Evolutionary conservation across 768 basidiomycete species (phyloP).

Genomic region (Suillus bovinus): DNA sequence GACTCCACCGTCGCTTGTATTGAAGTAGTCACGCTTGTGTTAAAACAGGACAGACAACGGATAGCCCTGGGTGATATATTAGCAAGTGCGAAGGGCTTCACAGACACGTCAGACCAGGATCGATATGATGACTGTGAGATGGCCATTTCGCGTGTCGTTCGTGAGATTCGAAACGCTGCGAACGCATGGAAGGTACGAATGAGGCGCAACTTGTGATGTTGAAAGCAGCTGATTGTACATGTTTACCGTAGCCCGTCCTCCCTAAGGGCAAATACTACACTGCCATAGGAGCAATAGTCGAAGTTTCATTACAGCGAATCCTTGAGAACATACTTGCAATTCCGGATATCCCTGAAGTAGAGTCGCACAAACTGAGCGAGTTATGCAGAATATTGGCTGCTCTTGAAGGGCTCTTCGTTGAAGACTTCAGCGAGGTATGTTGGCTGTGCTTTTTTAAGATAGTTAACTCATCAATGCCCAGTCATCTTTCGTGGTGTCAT

Average conservation of each 20-base stretch:
- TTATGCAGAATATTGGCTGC: slow-evolving; percentile 77
- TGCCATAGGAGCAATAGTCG: slow-evolving; percentile 69
- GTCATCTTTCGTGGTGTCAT: slow-evolving; percentile 77
- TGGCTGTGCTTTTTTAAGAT: neutral
- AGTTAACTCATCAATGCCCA: slow-evolving; percentile 27
- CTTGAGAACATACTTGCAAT: slow-evolving; percentile 73
- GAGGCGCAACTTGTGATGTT: neutral
- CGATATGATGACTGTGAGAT: slow-evolving; percentile 77
- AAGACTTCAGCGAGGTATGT: slow-evolving; percentile 59
- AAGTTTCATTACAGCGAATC: slow-evolving; percentile 65
- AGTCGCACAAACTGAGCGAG: slow-evolving; percentile 82
- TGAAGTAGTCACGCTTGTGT: neutral
- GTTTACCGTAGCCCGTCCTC: slow-evolving; percentile 54
- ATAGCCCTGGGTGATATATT: slow-evolving; percentile 40
- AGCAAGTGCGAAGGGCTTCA: slow-evolving; percentile 63
- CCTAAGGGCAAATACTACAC: slow-evolving; percentile 71
- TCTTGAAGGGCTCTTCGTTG: slow-evolving; percentile 79
- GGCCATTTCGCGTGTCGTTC: slow-evolving; percentile 60
- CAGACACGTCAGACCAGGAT: slow-evolving; percentile 66
- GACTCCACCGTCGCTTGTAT: neutral
- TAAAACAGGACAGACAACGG: slow-evolving; percentile 26
- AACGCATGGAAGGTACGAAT: slow-evolving; percentile 72
- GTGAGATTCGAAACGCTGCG: slow-evolving; percentile 61
- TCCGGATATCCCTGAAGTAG: slow-evolving; percentile 84
- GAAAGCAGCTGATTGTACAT: neutral